Evolutionary conservation across 306 rosid species (phyloP).

Genomic region (Calophaca sinica): DNA sequence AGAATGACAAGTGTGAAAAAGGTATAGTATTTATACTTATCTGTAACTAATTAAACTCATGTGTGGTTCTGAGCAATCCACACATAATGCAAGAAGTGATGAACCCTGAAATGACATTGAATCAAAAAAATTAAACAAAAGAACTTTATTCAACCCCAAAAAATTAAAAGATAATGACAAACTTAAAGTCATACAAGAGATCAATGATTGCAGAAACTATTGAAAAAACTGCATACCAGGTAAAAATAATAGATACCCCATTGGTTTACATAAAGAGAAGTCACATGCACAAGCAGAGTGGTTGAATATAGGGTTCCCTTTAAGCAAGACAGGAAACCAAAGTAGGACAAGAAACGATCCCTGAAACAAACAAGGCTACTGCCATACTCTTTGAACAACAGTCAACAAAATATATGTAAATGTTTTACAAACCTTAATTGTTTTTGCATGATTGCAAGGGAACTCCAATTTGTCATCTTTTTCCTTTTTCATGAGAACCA

Average conservation of each 20-base stretch:
- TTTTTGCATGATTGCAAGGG: constrained; percentile 29
- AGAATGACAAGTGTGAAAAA: background rate
- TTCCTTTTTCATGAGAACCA: constrained; percentile 29
- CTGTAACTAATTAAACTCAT: too few species aligned
- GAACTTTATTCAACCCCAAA: too few species aligned
- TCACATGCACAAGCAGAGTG: constrained; percentile 41
- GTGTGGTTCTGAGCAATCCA: too few species aligned
- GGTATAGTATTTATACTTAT: too few species aligned
- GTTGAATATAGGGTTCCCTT: constrained; percentile 31
- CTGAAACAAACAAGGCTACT: constrained; percentile 31
- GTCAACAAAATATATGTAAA: constrained; percentile 35
- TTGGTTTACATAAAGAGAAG: constrained; percentile 28
- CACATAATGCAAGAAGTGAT: too few species aligned
- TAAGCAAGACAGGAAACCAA: constrained; percentile 33
- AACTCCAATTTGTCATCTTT: constrained; percentile 27
- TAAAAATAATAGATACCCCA: background rate
- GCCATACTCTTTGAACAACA: constrained; percentile 13
- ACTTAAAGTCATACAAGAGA: background rate
- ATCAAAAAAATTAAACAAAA: background rate
- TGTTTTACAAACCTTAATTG: background rate
- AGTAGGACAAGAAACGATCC: constrained; percentile 38
- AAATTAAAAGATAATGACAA: background rate
- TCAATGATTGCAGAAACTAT: background rate
- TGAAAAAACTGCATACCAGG: constrained; percentile 4
- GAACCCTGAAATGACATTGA: background rate